Percentiles rank a stretch among this genome's conserved stretches.
Conservation (phyloP, 1,284 basidiomycete genomes). For the Puccinia triticina region DNA sequence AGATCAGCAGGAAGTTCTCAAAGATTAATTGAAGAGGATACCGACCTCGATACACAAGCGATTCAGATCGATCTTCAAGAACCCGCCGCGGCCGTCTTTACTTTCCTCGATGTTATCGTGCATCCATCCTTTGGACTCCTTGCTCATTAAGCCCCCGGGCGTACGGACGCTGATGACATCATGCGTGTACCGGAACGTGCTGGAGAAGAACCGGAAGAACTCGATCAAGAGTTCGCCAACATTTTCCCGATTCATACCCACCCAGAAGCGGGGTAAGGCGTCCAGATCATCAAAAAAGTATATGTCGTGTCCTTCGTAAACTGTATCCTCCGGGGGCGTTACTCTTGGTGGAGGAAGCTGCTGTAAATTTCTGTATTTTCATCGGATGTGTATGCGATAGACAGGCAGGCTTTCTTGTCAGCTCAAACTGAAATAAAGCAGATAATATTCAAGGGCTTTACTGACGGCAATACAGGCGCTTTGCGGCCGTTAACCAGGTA, state of each 20-base stretch:
- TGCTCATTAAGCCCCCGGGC: slow-evolving; percentile 74
- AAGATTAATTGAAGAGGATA: background rate
- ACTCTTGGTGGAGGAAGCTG: slow-evolving; percentile 58
- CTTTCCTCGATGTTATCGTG: slow-evolving; percentile 71
- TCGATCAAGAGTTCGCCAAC: slow-evolving; percentile 96
- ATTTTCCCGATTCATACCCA: slow-evolving; percentile 85
- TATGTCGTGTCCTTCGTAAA: slow-evolving; percentile 69
- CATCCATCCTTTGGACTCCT: slow-evolving; percentile 89
- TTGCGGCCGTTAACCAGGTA: slow-evolving; percentile 96
- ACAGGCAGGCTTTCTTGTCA: slow-evolving; percentile 57
- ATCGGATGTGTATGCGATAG: background rate
- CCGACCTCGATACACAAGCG: slow-evolving; percentile 87
- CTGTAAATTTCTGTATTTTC: slow-evolving; percentile 59
- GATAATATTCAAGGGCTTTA: slow-evolving; percentile 65
- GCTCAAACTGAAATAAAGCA: slow-evolving; percentile 68
- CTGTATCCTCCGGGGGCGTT: slow-evolving; percentile 69
- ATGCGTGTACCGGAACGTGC: slow-evolving; percentile 88
- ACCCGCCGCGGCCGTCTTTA: slow-evolving; percentile 66
- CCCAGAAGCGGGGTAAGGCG: slow-evolving; percentile 84
- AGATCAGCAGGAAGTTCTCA: background rate
- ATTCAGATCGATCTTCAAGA: slow-evolving; percentile 79
- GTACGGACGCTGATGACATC: slow-evolving; percentile 88
- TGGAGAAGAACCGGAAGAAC: slow-evolving; percentile 94
- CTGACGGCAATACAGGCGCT: slow-evolving; percentile 78
- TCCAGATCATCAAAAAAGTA: slow-evolving; percentile 98